A percentile compares a stretch with the other conserved stretches of the same genome.
Evolutionary conservation across 352 stramenopile genomes (phyloP).

Genomic region (Globisporangium emineosum): DNA sequence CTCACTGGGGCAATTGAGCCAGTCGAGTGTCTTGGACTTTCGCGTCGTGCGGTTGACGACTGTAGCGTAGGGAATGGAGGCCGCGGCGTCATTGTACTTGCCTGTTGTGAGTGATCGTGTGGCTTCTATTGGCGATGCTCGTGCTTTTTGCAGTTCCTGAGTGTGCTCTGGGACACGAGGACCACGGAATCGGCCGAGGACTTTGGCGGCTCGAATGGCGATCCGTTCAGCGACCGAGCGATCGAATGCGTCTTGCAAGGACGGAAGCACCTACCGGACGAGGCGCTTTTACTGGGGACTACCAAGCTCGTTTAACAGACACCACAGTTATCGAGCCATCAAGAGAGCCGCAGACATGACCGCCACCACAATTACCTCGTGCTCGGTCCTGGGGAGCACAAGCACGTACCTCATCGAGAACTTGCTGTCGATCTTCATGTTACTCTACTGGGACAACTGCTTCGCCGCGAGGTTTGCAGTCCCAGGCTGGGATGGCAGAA

Average conservation of each 20-base stretch:
- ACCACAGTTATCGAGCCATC: constrained; percentile 14
- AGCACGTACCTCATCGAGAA: constrained; percentile 1
- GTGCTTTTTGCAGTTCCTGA: neutral
- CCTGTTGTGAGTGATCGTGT: constrained; percentile 6
- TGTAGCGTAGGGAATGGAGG: neutral
- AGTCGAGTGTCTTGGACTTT: constrained; percentile 24
- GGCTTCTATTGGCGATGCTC: neutral
- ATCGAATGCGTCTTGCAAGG: constrained; percentile 41
- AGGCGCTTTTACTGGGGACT: constrained; percentile 21
- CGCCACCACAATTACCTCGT: neutral
- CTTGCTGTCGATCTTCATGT: constrained; percentile 16
- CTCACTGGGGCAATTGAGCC: constrained; percentile 18
- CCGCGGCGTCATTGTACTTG: neutral
- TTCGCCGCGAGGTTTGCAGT: constrained; percentile 1
- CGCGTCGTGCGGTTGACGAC: constrained; percentile 12
- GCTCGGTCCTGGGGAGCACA: constrained; percentile 5
- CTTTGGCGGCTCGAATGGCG: constrained; percentile 23
- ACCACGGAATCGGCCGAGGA: neutral
- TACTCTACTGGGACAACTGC: constrained; percentile 18
- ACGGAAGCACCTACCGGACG: constrained; percentile 33
- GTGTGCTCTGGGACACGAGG: neutral
- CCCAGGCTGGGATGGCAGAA: constrained; percentile 10
- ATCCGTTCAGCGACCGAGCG: constrained; percentile 39
- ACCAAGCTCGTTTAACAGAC: constrained; percentile 7
- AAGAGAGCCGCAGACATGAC: neutral